Conservation (phyloP, 2,329 filamentous ascomycete genomes). For the Talaromyces rugulosus region DNA sequence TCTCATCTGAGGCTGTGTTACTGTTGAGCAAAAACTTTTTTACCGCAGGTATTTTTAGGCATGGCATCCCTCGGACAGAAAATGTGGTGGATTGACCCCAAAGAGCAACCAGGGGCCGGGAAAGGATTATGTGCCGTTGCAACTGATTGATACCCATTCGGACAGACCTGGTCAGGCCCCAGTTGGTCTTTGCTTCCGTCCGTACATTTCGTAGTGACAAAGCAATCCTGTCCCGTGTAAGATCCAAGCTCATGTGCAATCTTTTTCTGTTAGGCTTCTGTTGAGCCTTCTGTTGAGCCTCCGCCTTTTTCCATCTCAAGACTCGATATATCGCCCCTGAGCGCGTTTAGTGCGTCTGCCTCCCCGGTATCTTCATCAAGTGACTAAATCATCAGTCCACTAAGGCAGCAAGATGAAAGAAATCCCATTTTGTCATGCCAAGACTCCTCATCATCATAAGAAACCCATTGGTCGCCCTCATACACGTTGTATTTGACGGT, state of each 20-base stretch:
- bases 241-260: conserved; percentile 12
- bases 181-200: conserved; percentile 17
- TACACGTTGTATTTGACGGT: conserved; percentile 18
- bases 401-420: not conserved
- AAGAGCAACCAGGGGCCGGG: conserved; percentile 13
- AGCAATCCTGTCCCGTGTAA: conserved; percentile 26
- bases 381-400: not conserved
- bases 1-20: conserved; percentile 14
- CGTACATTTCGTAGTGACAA: conserved; percentile 20
- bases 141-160: conserved; percentile 15
- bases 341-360: not conserved
- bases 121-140: conserved; percentile 14
- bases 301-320: not conserved
- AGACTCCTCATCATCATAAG: conserved; percentile 29
- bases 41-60: conserved; percentile 19
- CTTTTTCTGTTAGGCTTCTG: not conserved
- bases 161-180: conserved; percentile 19
- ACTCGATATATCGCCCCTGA: not conserved
- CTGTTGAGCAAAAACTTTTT: conserved; percentile 16
- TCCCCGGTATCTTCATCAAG: not conserved
- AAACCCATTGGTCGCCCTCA: conserved; percentile 20
- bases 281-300: not conserved
- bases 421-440: not conserved
- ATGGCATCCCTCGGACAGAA: conserved; percentile 25
- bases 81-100: conserved; percentile 23